Evolutionary conservation across 2,329 filamentous ascomycete genomes (phyloP), one percentile per base, ranked within the genome.

Genomic region (Cladosporium austrohemisphaericum): DNA sequence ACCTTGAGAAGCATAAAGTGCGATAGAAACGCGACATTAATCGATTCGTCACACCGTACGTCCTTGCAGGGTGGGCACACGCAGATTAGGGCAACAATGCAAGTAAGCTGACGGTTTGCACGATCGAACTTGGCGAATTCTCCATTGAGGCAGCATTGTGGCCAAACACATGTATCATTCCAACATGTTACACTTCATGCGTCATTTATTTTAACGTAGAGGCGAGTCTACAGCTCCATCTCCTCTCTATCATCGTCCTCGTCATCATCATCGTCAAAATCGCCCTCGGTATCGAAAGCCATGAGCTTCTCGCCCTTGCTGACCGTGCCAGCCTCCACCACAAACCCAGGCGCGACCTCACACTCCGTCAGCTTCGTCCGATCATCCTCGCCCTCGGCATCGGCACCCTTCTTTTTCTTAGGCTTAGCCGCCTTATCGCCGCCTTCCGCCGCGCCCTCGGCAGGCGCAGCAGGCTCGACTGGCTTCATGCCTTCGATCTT

Each of bases 261-360:
- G 3, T 57, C 58, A 32, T 55, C 56, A 18, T 47, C 54, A 18
- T 58, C 58, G n/a, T 60, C 60, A 10, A 58, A 43, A 8, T 59
- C 63, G 49, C 49, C 44, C 18, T 53, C 55, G 13, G 29, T 44
- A 41, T 69, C 71, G 47, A 76, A 75, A 4, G 68, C 73, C 69
- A 82, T 81, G 61, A 83, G 80, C 63, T 81, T 83, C 58, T 83
- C 79, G 37, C 76, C 76, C 68, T 82, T 83, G 22, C 74, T 73
- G 51, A 82, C 78, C 6, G 75, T 86, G n/a, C 87, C 80, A 61
- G 94, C 91, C 37, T 91, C 84, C 1, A 95, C 78, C 7, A 92
- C 76, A 64, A 92, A 92, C 2, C 76, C 77, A 67, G 95, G 88
- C 66, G 95, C 90, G 4, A 97, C 85, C 69, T 97, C 90, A 60